Evolutionary conservation across 2,329 filamentous ascomycete species (phyloP).

Genomic region (Epichloe sibirici): DNA sequence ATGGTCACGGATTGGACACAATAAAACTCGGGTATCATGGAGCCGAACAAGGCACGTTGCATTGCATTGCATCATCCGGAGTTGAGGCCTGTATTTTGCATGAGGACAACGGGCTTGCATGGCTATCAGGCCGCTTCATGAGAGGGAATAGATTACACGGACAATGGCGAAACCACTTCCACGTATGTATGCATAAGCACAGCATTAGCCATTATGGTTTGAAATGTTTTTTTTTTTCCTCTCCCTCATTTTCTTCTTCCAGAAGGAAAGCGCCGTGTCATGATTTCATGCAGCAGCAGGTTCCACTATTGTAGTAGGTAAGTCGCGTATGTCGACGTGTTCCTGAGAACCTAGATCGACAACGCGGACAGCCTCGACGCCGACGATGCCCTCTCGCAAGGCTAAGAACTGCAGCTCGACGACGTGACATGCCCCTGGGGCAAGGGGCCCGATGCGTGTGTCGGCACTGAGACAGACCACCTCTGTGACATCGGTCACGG

Average conservation of each 20-base stretch:
- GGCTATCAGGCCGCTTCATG: not conserved
- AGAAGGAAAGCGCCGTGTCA: not conserved
- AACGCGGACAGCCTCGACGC: constrained; percentile 60
- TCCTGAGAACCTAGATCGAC: constrained; percentile 64
- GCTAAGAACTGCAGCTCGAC: constrained; percentile 62
- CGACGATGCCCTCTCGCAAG: constrained; percentile 51
- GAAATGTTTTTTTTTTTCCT: not conserved
- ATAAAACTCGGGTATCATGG: not conserved
- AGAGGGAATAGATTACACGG: not conserved
- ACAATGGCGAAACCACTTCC: not conserved
- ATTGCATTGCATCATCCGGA: not conserved
- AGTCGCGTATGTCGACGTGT: constrained; percentile 62
- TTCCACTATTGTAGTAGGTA: constrained; percentile 55
- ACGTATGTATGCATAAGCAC: not conserved
- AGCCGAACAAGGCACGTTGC: not conserved
- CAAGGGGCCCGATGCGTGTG: constrained; percentile 58
- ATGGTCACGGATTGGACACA: not conserved
- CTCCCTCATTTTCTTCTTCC: not conserved
- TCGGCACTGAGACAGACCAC: constrained; percentile 67
- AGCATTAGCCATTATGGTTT: not conserved
- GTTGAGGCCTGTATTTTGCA: not conserved
- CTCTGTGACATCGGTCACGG: constrained; percentile 50
- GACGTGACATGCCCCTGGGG: constrained; percentile 60
- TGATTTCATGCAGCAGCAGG: constrained; percentile 11
- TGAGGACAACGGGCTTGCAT: not conserved